phyloP scores from a whole-genome alignment of 2,329 filamentous ascomycete species.

The Fusarium sp. region DNA sequence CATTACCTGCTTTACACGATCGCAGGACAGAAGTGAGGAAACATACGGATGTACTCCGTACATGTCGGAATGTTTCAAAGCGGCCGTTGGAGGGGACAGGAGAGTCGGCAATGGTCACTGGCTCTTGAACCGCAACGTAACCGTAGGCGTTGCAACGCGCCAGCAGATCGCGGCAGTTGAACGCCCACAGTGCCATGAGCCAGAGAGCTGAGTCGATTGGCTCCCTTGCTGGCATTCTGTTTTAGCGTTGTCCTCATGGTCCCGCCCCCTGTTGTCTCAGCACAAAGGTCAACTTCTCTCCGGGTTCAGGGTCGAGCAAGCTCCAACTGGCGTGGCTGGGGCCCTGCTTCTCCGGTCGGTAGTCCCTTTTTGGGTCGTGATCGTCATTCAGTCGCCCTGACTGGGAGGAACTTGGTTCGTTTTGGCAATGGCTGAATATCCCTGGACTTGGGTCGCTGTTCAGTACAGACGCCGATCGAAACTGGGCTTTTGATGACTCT shows the following conservation, averaged over 20 bases:
- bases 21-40: slow-evolving; percentile 8
- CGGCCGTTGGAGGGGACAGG: slow-evolving; percentile 14
- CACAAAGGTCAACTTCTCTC: slow-evolving; percentile 39
- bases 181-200: slow-evolving; percentile 40
- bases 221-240: slow-evolving; percentile 34
- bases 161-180: slow-evolving; percentile 46
- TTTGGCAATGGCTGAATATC: slow-evolving; percentile 39
- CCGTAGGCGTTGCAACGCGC: slow-evolving; percentile 41
- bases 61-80: slow-evolving; percentile 25
- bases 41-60: too few species aligned
- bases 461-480: slow-evolving; percentile 48
- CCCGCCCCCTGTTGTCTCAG: slow-evolving; percentile 43
- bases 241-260: slow-evolving; percentile 43
- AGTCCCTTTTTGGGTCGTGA: slow-evolving; percentile 45
- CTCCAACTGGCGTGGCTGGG: slow-evolving; percentile 38
- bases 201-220: slow-evolving; percentile 39
- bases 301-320: slow-evolving; percentile 42
- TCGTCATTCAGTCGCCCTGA: slow-evolving; percentile 41
- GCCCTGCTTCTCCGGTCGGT: slow-evolving; percentile 43
- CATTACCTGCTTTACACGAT: slow-evolving; percentile 2
- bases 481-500: slow-evolving; percentile 46
- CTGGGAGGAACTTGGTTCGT: slow-evolving; percentile 41
- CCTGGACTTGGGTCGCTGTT: slow-evolving; percentile 34
- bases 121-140: slow-evolving; percentile 39
- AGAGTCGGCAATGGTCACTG: slow-evolving; percentile 29